Conservation (phyloP, 352 stramenopile genomes). For the Pythium coloratum region DNA sequence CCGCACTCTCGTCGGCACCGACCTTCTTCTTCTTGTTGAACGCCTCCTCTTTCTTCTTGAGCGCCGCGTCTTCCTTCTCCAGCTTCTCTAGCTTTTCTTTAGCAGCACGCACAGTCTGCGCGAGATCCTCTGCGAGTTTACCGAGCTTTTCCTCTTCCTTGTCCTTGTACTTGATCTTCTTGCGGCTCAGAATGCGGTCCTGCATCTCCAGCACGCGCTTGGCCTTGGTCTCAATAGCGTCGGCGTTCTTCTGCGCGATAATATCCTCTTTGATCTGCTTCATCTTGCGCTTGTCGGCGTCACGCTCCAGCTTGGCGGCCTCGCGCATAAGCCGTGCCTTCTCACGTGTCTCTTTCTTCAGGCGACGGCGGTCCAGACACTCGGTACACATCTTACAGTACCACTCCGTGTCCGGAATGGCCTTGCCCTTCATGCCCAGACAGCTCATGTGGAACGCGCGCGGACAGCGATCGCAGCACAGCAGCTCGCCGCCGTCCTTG, state of each 20-base stretch:
- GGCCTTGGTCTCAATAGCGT: constrained; percentile 83
- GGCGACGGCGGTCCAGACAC: constrained; percentile 73
- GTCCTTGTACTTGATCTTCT: constrained; percentile 91
- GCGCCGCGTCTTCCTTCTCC: constrained; percentile 78
- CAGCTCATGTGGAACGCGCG: constrained; percentile 92
- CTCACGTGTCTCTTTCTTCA: constrained; percentile 77
- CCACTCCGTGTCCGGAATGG: constrained; percentile 84
- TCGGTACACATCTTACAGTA: constrained; percentile 89
- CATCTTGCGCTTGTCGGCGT: constrained; percentile 60
- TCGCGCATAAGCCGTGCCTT: constrained; percentile 78
- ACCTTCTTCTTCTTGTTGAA: constrained; percentile 78
- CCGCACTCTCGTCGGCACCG: constrained; percentile 44
- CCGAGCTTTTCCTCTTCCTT: constrained; percentile 87
- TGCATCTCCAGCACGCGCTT: constrained; percentile 88
- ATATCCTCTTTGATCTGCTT: constrained; percentile 75
- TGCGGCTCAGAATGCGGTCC: constrained; percentile 80
- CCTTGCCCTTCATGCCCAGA: constrained; percentile 73
- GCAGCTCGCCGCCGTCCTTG: constrained; percentile 85
- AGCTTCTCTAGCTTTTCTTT: constrained; percentile 88
- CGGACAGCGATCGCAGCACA: constrained; percentile 92
- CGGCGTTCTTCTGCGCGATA: constrained; percentile 65
- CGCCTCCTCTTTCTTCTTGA: constrained; percentile 80
- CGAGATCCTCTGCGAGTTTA: constrained; percentile 74
- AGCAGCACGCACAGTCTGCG: constrained; percentile 64
- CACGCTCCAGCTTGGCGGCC: constrained; percentile 78